Evolutionary conservation across 1,284 basidiomycete genomes (phyloP).

Genomic region (Ustilago trichophora): DNA sequence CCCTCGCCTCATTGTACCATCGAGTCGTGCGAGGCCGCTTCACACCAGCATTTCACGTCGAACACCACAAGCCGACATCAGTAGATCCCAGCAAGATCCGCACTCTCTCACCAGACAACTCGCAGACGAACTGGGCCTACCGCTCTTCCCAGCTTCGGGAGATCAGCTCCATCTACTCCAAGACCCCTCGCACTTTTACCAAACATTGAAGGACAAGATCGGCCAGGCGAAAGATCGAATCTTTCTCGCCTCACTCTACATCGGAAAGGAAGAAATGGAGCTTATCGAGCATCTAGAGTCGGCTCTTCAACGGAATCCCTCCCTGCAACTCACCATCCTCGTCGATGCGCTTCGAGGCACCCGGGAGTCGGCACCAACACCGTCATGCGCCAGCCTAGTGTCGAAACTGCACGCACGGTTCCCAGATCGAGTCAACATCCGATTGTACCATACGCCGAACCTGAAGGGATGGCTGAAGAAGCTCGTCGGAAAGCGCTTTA

Average conservation of each 20-base stretch:
- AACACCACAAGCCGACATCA: not conserved
- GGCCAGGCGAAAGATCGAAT: slow-evolving; percentile 44
- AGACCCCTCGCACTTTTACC: slow-evolving; percentile 42
- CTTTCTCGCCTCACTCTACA: slow-evolving; percentile 58
- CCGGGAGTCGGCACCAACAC: slow-evolving; percentile 73
- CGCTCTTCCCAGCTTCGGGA: slow-evolving; percentile 36
- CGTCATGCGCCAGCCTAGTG: slow-evolving; percentile 68
- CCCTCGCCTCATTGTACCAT: too few relatives aligned
- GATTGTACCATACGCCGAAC: slow-evolving; percentile 81
- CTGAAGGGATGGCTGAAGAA: slow-evolving; percentile 77
- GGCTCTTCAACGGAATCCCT: slow-evolving; percentile 69
- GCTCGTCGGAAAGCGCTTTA: slow-evolving; percentile 87
- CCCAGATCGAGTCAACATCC: slow-evolving; percentile 78
- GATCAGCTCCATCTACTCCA: slow-evolving; percentile 35
- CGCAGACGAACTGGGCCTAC: slow-evolving; percentile 21
- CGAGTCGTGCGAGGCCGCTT: too few relatives aligned
- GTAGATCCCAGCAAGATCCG: slow-evolving; percentile 2
- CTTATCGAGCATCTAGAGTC: slow-evolving; percentile 39
- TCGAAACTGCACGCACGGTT: slow-evolving; percentile 68
- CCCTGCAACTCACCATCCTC: slow-evolving; percentile 78
- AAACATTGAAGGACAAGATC: slow-evolving; percentile 37
- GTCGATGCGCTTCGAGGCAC: slow-evolving; percentile 93
- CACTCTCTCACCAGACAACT: slow-evolving; percentile 26
- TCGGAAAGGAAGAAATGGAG: slow-evolving; percentile 58
- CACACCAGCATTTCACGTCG: not conserved